Percentiles rank a stretch among this genome's conserved stretches.
phyloP scores from a whole-genome alignment of 805 yeast genomes.

The Starmerella davenportii region DNA sequence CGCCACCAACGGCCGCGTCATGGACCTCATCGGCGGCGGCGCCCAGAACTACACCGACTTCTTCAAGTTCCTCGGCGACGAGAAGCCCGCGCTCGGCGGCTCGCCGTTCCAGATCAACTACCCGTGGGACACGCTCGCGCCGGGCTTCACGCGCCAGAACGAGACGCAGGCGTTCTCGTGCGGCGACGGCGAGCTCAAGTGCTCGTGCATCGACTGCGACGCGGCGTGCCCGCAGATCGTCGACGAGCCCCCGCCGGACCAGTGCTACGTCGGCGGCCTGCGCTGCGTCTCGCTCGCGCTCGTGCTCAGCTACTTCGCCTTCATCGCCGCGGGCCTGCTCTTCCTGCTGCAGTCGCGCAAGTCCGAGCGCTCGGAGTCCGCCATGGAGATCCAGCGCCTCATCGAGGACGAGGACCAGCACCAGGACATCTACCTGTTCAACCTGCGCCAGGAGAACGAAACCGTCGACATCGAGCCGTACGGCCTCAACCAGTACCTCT shows the following conservation, averaged over 20 bases:
- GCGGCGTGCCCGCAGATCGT: constrained; percentile 44
- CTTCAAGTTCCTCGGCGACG: constrained; percentile 80
- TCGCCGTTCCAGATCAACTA: constrained; percentile 88
- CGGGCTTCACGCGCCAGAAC: constrained; percentile 13
- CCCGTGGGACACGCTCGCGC: constrained; percentile 26
- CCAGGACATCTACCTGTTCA: constrained; percentile 15
- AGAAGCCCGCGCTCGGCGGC: constrained; percentile 84
- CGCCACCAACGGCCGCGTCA: constrained; percentile 88
- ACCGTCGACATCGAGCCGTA: constrained; percentile 24
- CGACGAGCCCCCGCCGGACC: constrained; percentile 27
- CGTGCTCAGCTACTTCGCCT: constrained; percentile 26
- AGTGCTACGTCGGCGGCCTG: constrained; percentile 40
- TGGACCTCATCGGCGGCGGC: constrained; percentile 97
- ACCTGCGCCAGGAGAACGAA: constrained; percentile 1
- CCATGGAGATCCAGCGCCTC: constrained; percentile 20
- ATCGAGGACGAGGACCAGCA: constrained; percentile 24
- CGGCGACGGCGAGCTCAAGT: constrained; percentile 36
- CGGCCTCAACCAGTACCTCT: constrained; percentile 31
- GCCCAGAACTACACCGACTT: constrained; percentile 57
- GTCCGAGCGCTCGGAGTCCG: constrained; percentile 5
- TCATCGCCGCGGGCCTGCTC: constrained; percentile 2
- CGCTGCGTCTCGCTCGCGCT: constrained; percentile 62
- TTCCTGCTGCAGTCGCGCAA: constrained; percentile 6
- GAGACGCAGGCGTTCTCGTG: constrained; percentile 29
- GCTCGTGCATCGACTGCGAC: constrained; percentile 79